A percentile compares a stretch with the other conserved stretches of the same genome.
These are phyloP conservation scores for Fusarium metavorans DNA, from an alignment of 2,329 filamentous ascomycete species.

Conservation along the genomic window DNA sequence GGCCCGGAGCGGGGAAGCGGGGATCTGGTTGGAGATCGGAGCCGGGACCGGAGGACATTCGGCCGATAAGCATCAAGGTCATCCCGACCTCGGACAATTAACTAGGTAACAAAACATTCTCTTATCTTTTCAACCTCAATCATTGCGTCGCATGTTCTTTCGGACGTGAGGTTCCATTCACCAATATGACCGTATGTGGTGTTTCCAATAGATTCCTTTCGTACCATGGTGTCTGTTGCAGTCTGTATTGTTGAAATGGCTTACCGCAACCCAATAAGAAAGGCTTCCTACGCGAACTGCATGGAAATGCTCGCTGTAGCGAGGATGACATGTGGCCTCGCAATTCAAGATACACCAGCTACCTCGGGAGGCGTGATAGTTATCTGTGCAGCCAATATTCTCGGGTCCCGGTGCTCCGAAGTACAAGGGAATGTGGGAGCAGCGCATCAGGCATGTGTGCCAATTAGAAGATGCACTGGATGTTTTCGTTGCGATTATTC, in stretches of 20 bases:
- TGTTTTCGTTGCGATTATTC: not conserved
- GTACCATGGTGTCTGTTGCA: not conserved
- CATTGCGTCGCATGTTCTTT: not conserved
- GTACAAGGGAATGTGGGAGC: not conserved
- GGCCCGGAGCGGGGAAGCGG: not conserved
- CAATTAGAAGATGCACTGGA: not conserved
- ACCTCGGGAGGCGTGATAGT: not conserved
- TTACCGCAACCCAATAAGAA: not conserved
- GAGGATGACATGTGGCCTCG: not conserved
- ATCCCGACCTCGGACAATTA: not conserved
- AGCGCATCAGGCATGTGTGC: not conserved
- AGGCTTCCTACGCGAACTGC: not conserved
- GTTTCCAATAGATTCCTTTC: not conserved
- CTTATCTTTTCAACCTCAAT: not conserved
- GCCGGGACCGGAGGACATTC: not conserved
- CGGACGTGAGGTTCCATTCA: not conserved
- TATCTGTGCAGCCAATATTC: not conserved
- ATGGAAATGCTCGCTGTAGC: not conserved
- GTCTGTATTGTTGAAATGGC: not conserved
- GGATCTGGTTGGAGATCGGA: slow-evolving; percentile 1
- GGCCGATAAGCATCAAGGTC: not conserved
- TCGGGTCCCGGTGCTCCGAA: not conserved
- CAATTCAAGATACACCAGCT: not conserved
- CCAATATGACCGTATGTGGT: not conserved
- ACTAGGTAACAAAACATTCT: not conserved